phyloP scores from a whole-genome alignment of 2,329 filamentous ascomycete genomes.

The Phaeosphaeriaceae sp. region DNA sequence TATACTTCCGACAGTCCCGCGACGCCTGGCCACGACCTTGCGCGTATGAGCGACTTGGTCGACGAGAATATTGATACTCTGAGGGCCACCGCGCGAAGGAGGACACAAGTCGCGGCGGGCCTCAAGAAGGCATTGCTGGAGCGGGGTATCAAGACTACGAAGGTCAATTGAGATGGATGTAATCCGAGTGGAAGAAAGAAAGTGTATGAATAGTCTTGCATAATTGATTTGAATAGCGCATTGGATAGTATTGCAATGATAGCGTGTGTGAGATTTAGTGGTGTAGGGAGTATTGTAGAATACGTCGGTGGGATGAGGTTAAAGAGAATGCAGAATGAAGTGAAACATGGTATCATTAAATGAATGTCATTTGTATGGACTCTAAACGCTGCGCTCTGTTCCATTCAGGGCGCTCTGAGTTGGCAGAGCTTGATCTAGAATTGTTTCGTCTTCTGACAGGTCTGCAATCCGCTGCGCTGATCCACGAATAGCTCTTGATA shows the following conservation, averaged over 20 bases:
- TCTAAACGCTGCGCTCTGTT: too few species aligned
- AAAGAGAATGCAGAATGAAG: neutral
- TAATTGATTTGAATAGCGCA: conserved; percentile 19
- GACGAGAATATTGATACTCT: conserved; percentile 49
- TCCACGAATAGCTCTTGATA: too few species aligned
- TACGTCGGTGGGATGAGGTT: neutral
- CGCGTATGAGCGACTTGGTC: conserved; percentile 50
- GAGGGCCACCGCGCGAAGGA: conserved; percentile 41
- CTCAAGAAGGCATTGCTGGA: conserved; percentile 47
- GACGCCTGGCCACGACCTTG: conserved; percentile 30
- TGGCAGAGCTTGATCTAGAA: too few species aligned
- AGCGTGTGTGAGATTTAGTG: neutral
- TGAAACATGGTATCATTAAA: neutral
- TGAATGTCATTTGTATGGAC: too few species aligned
- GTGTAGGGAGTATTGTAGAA: neutral
- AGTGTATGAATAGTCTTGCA: conserved; percentile 30
- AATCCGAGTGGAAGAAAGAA: conserved; percentile 7
- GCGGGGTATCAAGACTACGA: conserved; percentile 40
- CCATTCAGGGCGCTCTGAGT: too few species aligned
- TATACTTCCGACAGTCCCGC: conserved; percentile 42
- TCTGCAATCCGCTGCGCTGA: too few species aligned
- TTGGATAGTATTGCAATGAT: neutral
- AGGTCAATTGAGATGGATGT: conserved; percentile 11
- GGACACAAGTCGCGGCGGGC: conserved; percentile 48
- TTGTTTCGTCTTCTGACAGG: too few species aligned